Conservation (phyloP, 2,329 filamentous ascomycete species). For the Calonectria pseudoturangicola region DNA sequence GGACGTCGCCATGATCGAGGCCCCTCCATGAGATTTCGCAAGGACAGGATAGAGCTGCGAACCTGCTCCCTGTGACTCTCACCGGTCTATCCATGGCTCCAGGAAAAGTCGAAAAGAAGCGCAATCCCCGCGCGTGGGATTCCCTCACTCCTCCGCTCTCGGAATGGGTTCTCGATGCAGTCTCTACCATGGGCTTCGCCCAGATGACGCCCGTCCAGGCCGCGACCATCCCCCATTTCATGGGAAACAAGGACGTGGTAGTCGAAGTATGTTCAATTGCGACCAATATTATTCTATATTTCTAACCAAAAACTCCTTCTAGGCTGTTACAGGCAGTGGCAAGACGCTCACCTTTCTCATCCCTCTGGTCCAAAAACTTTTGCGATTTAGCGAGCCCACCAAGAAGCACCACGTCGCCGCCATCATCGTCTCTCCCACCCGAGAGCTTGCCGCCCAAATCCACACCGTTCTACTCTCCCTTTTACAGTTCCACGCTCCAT, state of each 20-base stretch:
- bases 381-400: conserved; percentile 86
- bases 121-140: conserved; percentile 69
- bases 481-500: conserved; percentile 88
- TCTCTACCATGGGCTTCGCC: conserved; percentile 88
- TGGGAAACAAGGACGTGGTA: conserved; percentile 93
- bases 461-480: conserved; percentile 86
- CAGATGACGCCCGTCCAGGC: conserved; percentile 97
- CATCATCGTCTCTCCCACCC: conserved; percentile 92
- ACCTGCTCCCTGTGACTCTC: conserved; percentile 3
- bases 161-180: conserved; percentile 88
- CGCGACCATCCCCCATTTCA: conserved; percentile 90
- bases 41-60: conserved; percentile 19
- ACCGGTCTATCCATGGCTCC: conserved; percentile 55
- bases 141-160: conserved; percentile 62
- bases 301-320: background rate
- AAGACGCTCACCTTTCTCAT: conserved; percentile 93
- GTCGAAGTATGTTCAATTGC: conserved; percentile 77
- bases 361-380: conserved; percentile 86
- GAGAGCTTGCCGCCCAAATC: conserved; percentile 94
- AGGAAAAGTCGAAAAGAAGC: conserved; percentile 61
- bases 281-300: conserved; percentile 4
- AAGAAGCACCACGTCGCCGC: conserved; percentile 93
- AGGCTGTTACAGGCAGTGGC: conserved; percentile 92
- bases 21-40: conserved; percentile 46
- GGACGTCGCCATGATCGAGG: conserved; percentile 37